phyloP scores from a whole-genome alignment of 371 early-diverging fungal species.

The Rhizopus stolonifer region DNA sequence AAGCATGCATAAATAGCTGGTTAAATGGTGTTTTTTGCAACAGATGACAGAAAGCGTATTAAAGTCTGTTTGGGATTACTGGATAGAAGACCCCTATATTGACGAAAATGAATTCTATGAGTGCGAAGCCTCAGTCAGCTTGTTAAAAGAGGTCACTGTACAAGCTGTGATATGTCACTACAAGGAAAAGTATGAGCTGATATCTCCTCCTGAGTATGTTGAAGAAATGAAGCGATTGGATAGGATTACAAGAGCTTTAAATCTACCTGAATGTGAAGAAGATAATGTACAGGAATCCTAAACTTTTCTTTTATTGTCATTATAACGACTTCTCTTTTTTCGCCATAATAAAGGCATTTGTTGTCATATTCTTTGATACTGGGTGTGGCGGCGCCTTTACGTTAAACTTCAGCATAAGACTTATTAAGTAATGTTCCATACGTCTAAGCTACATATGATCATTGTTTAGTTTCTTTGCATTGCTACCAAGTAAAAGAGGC shows the following conservation, averaged over 20 bases:
- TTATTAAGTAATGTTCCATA: conserved; percentile 48
- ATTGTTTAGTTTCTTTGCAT: neutral
- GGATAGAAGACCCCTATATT: conserved; percentile 36
- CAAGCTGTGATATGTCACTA: conserved; percentile 14
- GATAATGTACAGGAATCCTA: neutral
- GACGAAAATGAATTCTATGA: conserved; percentile 28
- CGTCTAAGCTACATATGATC: conserved; percentile 43
- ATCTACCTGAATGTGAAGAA: conserved; percentile 9
- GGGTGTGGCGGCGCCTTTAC: conserved; percentile 36
- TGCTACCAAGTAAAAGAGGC: neutral
- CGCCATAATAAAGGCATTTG: conserved; percentile 2
- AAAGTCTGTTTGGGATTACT: conserved; percentile 32
- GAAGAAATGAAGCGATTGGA: conserved; percentile 11
- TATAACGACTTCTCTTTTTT: conserved; percentile 1
- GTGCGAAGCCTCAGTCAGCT: conserved; percentile 17
- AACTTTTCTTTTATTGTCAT: neutral
- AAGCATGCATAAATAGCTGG: neutral
- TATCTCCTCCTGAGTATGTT: conserved; percentile 6
- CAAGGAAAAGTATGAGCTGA: conserved; percentile 9
- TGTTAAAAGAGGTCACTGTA: conserved; percentile 25
- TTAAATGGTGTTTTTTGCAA: neutral
- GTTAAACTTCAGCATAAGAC: conserved; percentile 24
- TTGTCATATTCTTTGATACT: neutral
- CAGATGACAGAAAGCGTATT: conserved; percentile 21
- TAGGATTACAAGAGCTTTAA: conserved; percentile 11